Conservation (phyloP, 2,329 filamentous ascomycete genomes). For the Xylariales sp. region DNA sequence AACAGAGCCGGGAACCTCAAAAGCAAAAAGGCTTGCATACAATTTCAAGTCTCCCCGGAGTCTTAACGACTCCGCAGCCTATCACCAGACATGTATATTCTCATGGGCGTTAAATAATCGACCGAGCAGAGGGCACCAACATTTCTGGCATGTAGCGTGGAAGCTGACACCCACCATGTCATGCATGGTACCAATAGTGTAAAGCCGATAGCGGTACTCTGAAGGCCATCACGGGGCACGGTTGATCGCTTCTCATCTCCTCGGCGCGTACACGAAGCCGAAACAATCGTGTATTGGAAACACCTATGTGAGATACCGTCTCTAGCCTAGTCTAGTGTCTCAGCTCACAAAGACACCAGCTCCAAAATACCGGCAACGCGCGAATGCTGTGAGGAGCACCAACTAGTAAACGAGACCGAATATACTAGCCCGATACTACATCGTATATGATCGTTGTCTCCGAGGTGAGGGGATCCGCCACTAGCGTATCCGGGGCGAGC, state of each 20-base stretch:
- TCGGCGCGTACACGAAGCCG: background rate
- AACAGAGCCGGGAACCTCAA: conserved; percentile 30
- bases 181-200: background rate
- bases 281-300: background rate
- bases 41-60: background rate
- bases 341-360: background rate
- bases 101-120: background rate
- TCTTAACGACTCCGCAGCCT: conserved; percentile 30
- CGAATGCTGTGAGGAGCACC: too few species aligned
- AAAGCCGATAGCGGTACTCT: background rate
- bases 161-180: background rate
- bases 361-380: background rate
- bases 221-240: background rate
- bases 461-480: background rate
- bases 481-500: background rate
- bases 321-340: too few species aligned
- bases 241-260: background rate
- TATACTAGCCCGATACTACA: background rate
- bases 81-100: background rate
- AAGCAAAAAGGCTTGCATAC: conserved; percentile 18
- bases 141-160: background rate
- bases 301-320: background rate
- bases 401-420: background rate
- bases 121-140: background rate
- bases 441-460: background rate